Conservation (phyloP, 176 grass and related monocot species). For the Oropetium thomaeum region DNA sequence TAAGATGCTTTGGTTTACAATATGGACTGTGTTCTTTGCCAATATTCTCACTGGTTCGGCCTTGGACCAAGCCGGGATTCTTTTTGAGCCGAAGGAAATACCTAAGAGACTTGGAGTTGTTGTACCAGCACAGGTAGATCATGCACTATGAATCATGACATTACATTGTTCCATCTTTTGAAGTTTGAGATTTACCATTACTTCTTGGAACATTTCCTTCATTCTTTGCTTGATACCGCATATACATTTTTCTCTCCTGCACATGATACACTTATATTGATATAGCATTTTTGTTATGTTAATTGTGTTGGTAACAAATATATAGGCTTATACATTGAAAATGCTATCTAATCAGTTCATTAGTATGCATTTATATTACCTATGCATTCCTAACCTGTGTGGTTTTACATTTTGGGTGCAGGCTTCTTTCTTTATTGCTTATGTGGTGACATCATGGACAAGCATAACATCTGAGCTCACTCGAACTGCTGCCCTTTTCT, state of each 20-base stretch:
- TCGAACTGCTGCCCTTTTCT: constrained; percentile 51
- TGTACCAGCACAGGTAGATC: constrained; percentile 75
- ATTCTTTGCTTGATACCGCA: constrained; percentile 15
- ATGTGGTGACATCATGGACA: constrained; percentile 96
- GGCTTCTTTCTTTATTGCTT: constrained; percentile 92
- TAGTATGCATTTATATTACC: constrained; percentile 14
- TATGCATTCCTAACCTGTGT: constrained; percentile 27
- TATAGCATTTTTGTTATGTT: not conserved
- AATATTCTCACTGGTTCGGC: constrained; percentile 79
- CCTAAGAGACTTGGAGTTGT: constrained; percentile 74
- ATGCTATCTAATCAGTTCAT: not conserved
- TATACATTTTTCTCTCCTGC: not conserved
- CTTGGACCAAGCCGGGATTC: constrained; percentile 44
- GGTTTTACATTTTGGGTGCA: constrained; percentile 36
- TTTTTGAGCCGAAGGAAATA: constrained; percentile 80
- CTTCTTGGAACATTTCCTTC: not conserved
- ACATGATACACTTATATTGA: not conserved
- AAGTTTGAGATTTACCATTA: constrained; percentile 11
- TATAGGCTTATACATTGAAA: constrained; percentile 1
- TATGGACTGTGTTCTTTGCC: constrained; percentile 91
- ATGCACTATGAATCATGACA: not conserved
- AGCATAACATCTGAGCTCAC: constrained; percentile 81
- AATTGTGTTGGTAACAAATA: not conserved
- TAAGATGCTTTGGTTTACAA: constrained; percentile 93
- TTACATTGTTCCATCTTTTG: not conserved